Evolutionary conservation across 2,329 filamentous ascomycete genomes (phyloP), one percentile per base, ranked within the genome.

Genomic region (Fusarium sp.): DNA sequence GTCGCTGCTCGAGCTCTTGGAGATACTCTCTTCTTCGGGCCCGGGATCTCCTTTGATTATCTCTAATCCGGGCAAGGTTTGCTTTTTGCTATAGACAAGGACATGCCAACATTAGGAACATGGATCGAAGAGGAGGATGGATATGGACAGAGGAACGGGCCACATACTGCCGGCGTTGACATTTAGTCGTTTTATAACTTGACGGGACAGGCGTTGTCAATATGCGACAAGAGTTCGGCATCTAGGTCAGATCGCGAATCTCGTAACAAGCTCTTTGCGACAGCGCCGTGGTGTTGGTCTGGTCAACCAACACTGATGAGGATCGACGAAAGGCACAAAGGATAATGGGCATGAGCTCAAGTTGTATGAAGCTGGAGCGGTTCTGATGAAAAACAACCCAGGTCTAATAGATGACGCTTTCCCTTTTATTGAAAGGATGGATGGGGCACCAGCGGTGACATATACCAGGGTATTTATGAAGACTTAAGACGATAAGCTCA

Each of bases 41-140:
- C 60, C 93, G 90, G n/a, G 91, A 94, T 70, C 92, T 90, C 63
- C 93, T 87, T 80, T 95, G 93, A 77, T 95, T 95, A 77, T 95
- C 91, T 73, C 93, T 89, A 74, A 94, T 91, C 66, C 92, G 90
- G 70, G 82, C 82, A 75, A 84, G 78, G 65, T 84, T 84, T 69
- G 81, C 81, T 69, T 81, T 82, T 73, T 83, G 81, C 82, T 83
- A 73, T 28, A 65, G 56, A 64, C 28, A 67, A 39, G 45, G 70
- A 69, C 61, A 59, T 56, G 36, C 66, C 63, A 57, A 39, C 35
- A 64, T 75, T 65, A 77, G 67, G 66, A 71, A 73, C 62, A 66
- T 44, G 56, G 62, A 65, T 66, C 52, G 56, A 56, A 41, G 47
- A 48, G 44, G 59, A 33, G 33, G 56, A 44, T 66, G 47, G 52